These are phyloP conservation scores for Cryptosporidium andersoni DNA, from an alignment of 169 alveolate genomes.

Conservation along the genomic window DNA sequence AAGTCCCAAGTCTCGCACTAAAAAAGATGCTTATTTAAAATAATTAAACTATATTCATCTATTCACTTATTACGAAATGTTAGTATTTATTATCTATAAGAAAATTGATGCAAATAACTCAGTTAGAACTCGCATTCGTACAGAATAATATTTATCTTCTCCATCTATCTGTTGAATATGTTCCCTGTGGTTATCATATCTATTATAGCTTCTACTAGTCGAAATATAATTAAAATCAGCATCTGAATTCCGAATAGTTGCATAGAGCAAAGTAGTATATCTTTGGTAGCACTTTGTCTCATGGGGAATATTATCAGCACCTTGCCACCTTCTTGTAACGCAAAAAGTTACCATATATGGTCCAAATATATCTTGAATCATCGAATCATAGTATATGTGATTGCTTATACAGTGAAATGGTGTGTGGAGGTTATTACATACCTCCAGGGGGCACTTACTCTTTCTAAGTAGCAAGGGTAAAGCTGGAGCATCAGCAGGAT, in stretches of 20 bases:
- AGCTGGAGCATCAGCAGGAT: constrained; percentile 68
- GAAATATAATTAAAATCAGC: constrained; percentile 21
- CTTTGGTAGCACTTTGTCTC: constrained; percentile 4
- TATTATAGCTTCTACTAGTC: constrained; percentile 7
- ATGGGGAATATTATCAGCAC: not conserved
- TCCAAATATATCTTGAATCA: constrained; percentile 51
- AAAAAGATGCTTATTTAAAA: not conserved
- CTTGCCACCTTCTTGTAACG: constrained; percentile 25
- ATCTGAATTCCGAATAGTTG: constrained; percentile 9
- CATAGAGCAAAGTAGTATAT: constrained; percentile 39
- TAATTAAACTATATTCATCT: not conserved
- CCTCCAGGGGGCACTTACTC: constrained; percentile 52
- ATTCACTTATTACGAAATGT: not conserved
- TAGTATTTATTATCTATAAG: not conserved
- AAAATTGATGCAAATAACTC: constrained; percentile 58
- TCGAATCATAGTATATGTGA: constrained; percentile 66
- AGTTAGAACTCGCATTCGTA: constrained; percentile 9
- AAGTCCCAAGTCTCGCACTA: not conserved
- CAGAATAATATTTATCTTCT: constrained; percentile 3
- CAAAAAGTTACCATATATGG: constrained; percentile 40
- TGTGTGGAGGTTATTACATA: constrained; percentile 20
- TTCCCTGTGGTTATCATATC: not conserved
- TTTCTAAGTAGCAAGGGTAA: constrained; percentile 49
- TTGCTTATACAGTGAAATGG: constrained; percentile 58
- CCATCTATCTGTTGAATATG: not conserved